Evolutionary conservation across 176 grass and related monocot genomes (phyloP), one percentile per base, ranked within the genome.

Genomic region (Zoysia pacifica): DNA sequence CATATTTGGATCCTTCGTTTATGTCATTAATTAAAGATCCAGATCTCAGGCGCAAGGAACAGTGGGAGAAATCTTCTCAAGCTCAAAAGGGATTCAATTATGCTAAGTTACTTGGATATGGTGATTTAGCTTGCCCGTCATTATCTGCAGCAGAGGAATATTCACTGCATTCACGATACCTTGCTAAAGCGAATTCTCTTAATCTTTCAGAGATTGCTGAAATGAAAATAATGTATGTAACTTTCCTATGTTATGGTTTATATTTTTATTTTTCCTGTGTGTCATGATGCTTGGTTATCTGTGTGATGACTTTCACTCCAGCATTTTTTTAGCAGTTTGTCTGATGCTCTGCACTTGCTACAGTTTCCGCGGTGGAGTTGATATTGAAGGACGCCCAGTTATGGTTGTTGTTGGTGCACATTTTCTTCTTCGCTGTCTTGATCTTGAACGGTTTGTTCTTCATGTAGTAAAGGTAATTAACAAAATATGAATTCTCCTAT

Each of bases 21-120:
- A 99, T 99, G 96, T 99, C 96, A 75, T 74, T 99, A 82, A 95
- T 93, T 75, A 99, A 99, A 82, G 96, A 99, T 69, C 96, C 96
- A 0, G 92, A 99, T 88, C 79, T 93, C 42, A 52, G 82, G 48
- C 86, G 90, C 36, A 87, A 79, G 76, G 96, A 99, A 55, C 90
- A 99, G 53, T 93, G 90, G 86, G 87, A 91, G 86, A 94, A 85
- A 67, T 86, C 90, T 48, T 82, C 82, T 72, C 92, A 93, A 83
- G 72, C 88, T 70, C 88, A 93, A 65, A 99, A 90, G 72, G 90
- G 96, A 81, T 95, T 99, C 82, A 95, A 95, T 81, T 99, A 86
- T 86, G 88, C 86, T 81, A 91, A 84, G 62, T 72, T 99, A 66
- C 86, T 99, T 86, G 96, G 96, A 82, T 99, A 87, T 87, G 96